Percentiles rank a stretch among this genome's conserved stretches.
These are phyloP conservation scores for Lachnellula arida DNA, from an alignment of 2,329 filamentous ascomycete genomes.

Conservation along the genomic window DNA sequence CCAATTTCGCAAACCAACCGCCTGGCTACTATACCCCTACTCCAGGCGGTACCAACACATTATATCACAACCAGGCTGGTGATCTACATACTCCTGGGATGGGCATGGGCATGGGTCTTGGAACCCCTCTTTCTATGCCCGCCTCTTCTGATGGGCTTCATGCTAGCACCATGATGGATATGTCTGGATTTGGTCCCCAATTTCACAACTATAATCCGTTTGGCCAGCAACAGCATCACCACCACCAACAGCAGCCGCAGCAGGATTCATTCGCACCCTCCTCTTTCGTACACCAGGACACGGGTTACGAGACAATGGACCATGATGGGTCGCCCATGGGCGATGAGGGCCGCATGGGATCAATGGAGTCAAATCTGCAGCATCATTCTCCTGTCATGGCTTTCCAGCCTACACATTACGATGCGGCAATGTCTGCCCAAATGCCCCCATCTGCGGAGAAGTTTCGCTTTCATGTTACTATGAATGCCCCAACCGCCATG, in stretches of 20 bases:
- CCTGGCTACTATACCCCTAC: constrained; percentile 86
- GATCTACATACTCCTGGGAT: constrained; percentile 84
- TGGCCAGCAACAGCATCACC: constrained; percentile 45
- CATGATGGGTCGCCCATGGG: constrained; percentile 67
- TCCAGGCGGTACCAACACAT: constrained; percentile 70
- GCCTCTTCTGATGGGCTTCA: constrained; percentile 62
- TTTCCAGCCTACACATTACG: constrained; percentile 49
- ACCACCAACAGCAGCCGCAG: constrained; percentile 34
- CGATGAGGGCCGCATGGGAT: constrained; percentile 49
- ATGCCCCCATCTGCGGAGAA: constrained; percentile 57
- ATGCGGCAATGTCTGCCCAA: constrained; percentile 41
- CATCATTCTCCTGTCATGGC: constrained; percentile 55
- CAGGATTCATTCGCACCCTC: constrained; percentile 65
- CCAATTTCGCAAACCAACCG: constrained; percentile 71
- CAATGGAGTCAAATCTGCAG: constrained; percentile 58
- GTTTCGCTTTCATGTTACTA: constrained; percentile 83
- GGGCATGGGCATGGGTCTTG: constrained; percentile 53
- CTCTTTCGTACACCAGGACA: constrained; percentile 75
- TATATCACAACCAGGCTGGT: constrained; percentile 79
- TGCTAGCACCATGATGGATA: constrained; percentile 55
- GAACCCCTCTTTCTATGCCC: constrained; percentile 75
- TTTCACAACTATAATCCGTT: constrained; percentile 70
- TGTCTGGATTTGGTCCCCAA: constrained; percentile 60
- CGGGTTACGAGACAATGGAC: constrained; percentile 74
- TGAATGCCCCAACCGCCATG: constrained; percentile 96